A percentile compares a stretch with the other conserved stretches of the same genome.
These are phyloP conservation scores for Passalora sequoiae DNA, from an alignment of 2,329 filamentous ascomycete species.

Conservation along the genomic window DNA sequence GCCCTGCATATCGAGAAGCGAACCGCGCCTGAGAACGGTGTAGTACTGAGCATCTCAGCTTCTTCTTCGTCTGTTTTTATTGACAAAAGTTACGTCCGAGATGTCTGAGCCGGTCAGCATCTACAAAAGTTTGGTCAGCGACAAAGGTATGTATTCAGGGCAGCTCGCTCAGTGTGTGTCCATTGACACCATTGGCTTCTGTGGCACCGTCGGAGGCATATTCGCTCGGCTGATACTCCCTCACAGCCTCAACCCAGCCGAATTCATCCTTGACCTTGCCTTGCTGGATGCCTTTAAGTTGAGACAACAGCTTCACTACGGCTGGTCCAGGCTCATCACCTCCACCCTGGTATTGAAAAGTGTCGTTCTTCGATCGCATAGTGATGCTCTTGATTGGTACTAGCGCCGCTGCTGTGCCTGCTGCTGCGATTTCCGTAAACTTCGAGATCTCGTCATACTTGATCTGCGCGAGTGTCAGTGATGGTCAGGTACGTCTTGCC, in stretches of 20 bases:
- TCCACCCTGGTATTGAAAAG: conserved; percentile 51
- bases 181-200: conserved; percentile 18
- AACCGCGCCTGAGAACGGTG: too few relatives aligned
- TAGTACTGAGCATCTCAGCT: too few relatives aligned
- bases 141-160: conserved; percentile 21
- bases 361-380: conserved; percentile 54
- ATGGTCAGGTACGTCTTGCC: background rate
- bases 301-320: conserved; percentile 65
- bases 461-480: conserved; percentile 45
- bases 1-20: too few relatives aligned
- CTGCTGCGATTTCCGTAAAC: conserved; percentile 80
- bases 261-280: conserved; percentile 73
- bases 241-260: conserved; percentile 59
- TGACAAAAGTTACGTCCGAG: too few relatives aligned
- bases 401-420: conserved; percentile 83
- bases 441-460: conserved; percentile 57
- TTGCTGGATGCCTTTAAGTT: conserved; percentile 78
- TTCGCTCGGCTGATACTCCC: conserved; percentile 34
- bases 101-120: too few relatives aligned
- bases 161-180: conserved; percentile 20
- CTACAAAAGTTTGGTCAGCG: too few relatives aligned
- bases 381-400: conserved; percentile 92
- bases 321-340: conserved; percentile 67
- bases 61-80: too few relatives aligned
- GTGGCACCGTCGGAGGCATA: conserved; percentile 23